Evolutionary conservation across 768 basidiomycete species (phyloP), one percentile per base, ranked within the genome.

Genomic region (Boletus pseudopeckii): DNA sequence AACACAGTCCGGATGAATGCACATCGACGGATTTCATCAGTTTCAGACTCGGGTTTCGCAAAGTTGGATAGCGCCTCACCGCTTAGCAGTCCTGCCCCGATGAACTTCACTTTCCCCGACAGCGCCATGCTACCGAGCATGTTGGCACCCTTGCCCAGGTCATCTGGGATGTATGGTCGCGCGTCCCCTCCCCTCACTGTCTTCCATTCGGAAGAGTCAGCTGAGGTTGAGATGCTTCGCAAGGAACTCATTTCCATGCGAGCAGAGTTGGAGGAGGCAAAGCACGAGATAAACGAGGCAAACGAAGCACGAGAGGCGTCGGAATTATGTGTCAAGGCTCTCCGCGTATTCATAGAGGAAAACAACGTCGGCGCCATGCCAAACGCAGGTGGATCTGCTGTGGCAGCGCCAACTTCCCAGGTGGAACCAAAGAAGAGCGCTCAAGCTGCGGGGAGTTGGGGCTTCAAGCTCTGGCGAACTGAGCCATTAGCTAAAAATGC

Each of bases 291-390:
- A 43, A 74, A 65, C 37, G 93, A 96, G 64, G 78, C 85, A 1
- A 85, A 81, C 56, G 95, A 98, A 70, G 92, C 90, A 3, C 78
- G 84, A 45, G 85, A 92, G 64, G 95, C 95, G 4, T 90, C 88
- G 34, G 93, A 98, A 59, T 80, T 80, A 1, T 94, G 92, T 66
- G 83, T 90, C 58, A 84, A 81, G 50, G 90, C 88, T 0, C 74
- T 98, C 40, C 79, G 93, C 36, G 86, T 84, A 53, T 98, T 88
- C 65, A 91, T 92, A 58, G 82, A 81, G 20, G 84, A 90, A 58
- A 83, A 86, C 66, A 82, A 83, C 52, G 76, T 88, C 45, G 87
- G 87, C 9, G 61, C 60, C 28, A 53, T 59, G 14, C 34, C 65
- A 17, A 56, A 51, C 39, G 39, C 37, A 13, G 17, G 56, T 47